Percentiles rank a stretch among this genome's conserved stretches.
phyloP scores from a whole-genome alignment of 1,139 yeast genomes.

The Pichia sp. region DNA sequence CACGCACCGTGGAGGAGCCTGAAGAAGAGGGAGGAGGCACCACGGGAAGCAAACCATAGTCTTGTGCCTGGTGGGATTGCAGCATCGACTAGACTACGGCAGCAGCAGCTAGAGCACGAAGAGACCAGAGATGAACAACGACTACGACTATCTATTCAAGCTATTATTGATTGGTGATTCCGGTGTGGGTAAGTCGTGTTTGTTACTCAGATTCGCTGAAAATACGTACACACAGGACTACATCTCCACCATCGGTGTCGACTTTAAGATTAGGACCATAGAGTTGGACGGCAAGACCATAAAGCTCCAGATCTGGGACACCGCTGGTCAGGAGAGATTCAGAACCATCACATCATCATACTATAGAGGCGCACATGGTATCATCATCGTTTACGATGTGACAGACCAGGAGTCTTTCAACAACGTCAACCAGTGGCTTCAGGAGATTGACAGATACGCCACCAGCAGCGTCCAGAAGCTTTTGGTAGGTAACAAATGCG shows the following conservation, averaged over 20 bases:
- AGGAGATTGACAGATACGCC: slow-evolving; percentile 97
- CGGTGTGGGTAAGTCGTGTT: slow-evolving; percentile 97
- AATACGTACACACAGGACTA: slow-evolving; percentile 96
- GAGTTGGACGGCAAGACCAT: slow-evolving; percentile 96
- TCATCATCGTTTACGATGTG: slow-evolving; percentile 95
- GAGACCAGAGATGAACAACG: slow-evolving; percentile 56
- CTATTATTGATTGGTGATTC: slow-evolving; percentile 94
- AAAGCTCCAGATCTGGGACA: slow-evolving; percentile 97
- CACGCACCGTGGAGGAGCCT: neutral
- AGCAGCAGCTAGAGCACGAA: neutral
- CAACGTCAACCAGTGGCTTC: slow-evolving; percentile 98
- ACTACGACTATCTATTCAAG: slow-evolving; percentile 95
- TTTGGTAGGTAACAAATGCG: slow-evolving; percentile 95
- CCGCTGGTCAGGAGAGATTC: slow-evolving; percentile 98
- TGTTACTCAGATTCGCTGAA: slow-evolving; percentile 91
- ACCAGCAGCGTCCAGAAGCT: slow-evolving; percentile 96
- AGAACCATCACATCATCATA: slow-evolving; percentile 97
- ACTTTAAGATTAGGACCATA: slow-evolving; percentile 94
- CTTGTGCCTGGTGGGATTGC: neutral
- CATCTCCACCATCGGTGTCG: slow-evolving; percentile 97
- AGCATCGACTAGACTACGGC: neutral
- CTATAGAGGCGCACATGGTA: slow-evolving; percentile 98
- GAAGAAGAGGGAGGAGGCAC: neutral
- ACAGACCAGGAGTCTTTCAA: slow-evolving; percentile 97
- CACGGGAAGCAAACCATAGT: neutral